Conservation (phyloP, 805 yeast species). For the Myxozyma mucilagina region DNA sequence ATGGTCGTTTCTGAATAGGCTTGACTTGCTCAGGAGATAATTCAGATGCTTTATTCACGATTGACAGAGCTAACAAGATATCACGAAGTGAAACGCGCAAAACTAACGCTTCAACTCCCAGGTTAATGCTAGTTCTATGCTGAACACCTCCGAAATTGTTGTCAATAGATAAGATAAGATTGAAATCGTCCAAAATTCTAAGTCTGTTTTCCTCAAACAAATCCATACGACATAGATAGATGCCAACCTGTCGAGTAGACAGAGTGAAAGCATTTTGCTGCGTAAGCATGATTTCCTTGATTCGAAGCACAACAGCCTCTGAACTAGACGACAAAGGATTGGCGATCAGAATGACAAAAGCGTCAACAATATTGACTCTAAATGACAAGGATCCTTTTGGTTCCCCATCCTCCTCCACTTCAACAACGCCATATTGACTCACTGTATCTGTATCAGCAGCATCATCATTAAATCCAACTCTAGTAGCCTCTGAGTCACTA, state of each 20-base stretch:
- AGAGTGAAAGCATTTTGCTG: constrained; percentile 67
- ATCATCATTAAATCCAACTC: constrained; percentile 12
- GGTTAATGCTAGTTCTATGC: constrained; percentile 61
- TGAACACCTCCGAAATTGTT: constrained; percentile 62
- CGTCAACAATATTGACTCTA: constrained; percentile 67
- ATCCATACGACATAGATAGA: constrained; percentile 80
- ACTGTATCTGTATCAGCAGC: neutral
- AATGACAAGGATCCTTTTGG: constrained; percentile 32
- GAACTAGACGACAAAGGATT: constrained; percentile 68
- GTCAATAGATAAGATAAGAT: constrained; percentile 73
- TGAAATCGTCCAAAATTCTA: constrained; percentile 85
- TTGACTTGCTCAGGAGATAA: constrained; percentile 41
- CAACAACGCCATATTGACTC: constrained; percentile 14
- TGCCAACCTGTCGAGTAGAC: constrained; percentile 75
- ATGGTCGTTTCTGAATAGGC: constrained; percentile 20
- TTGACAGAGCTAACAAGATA: constrained; percentile 72
- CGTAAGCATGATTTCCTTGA: constrained; percentile 72
- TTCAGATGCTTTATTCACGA: constrained; percentile 69
- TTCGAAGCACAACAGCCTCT: constrained; percentile 87
- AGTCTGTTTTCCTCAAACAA: constrained; percentile 59
- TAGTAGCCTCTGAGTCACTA: constrained; percentile 17
- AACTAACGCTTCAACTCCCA: constrained; percentile 76
- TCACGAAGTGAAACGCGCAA: constrained; percentile 84
- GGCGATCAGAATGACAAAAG: constrained; percentile 77
- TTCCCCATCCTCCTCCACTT: constrained; percentile 16